Evolutionary conservation across 441 rosid species (phyloP), one percentile per base, ranked within the genome.

Genomic region (Isatis lusitanica): DNA sequence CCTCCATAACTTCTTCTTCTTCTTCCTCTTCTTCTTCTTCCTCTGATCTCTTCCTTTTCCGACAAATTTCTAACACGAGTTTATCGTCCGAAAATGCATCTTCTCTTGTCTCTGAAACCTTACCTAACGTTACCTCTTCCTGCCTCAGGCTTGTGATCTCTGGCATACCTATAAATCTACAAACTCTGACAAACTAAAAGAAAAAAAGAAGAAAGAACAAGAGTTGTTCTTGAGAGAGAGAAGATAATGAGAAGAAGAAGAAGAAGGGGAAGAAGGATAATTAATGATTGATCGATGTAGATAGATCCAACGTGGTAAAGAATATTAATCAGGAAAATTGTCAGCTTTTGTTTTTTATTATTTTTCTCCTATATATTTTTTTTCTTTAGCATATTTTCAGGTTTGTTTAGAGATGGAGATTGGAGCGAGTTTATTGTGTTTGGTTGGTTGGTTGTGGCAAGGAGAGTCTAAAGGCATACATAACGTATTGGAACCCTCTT

Each of bases 221-320:
- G 46, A 36, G 60, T 75, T 75, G 46, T 65, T 59, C 40, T 38
- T 28, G 33, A 56, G 65, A 62, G 61, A 33, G 48, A 56, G 11
- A 74, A 63, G 57, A 50, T 15, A 44, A 39, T 10, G 15, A 66
- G 71, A 64, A 38, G 10, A 21, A 40, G 12, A 13, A 53, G 16
- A 47, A 18, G 40, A 57, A 43, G 65, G 26, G 10, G 38, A 10
- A 31, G 59, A 35, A 69, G 43, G 12, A 58, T 28, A 70, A 56
- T 7, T 44, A 76, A 76, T 75, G 79, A 75, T 70, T 76, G 60
- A 66, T 72, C 44, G 9, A 66, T 60, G 68, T 58, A 50, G 76
- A 71, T 77, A 77, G 80, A 77, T 72, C 77, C 77, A 77, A 77
- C 77, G 77, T 72, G 80, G 59, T 66, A 67, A 9, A 28, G 80